Evolutionary conservation across 805 yeast genomes (phyloP).

Genomic region (Starmera amethionina): DNA sequence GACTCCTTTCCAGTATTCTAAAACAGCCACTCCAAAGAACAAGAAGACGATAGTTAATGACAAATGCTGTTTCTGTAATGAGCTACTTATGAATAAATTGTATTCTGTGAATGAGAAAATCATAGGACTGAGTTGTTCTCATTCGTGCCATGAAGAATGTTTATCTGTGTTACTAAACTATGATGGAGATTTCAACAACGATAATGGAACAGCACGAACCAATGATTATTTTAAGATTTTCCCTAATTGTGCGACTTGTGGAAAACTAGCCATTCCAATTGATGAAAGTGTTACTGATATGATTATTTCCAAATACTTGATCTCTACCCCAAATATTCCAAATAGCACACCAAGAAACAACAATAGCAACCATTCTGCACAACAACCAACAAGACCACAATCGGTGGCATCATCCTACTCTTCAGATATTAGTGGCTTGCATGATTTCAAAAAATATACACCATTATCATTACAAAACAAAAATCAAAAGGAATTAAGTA

Average conservation of each 20-base stretch:
- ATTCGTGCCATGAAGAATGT: constrained; percentile 37
- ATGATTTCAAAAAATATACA: constrained; percentile 3
- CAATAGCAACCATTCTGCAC: constrained; percentile 1
- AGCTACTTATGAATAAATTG: constrained; percentile 27
- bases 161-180: constrained; percentile 17
- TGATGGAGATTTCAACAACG: background rate
- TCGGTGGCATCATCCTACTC: background rate
- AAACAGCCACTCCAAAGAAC: constrained; percentile 6
- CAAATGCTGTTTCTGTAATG: constrained; percentile 35
- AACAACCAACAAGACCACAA: background rate
- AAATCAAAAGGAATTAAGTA: constrained; percentile 18
- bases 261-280: constrained; percentile 11
- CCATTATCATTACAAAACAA: constrained; percentile 11
- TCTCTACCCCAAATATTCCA: constrained; percentile 7
- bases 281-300: constrained; percentile 13
- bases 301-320: constrained; percentile 12
- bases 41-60: constrained; percentile 10
- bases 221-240: constrained; percentile 10
- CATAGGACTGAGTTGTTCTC: constrained; percentile 33
- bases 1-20: constrained; percentile 10
- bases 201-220: background rate
- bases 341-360: background rate
- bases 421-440: background rate
- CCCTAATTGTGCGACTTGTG: constrained; percentile 15
- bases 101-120: constrained; percentile 22